Evolutionary conservation across 805 yeast species (phyloP), one percentile per base, ranked within the genome.

Genomic region (Kuraishia hungarica): DNA sequence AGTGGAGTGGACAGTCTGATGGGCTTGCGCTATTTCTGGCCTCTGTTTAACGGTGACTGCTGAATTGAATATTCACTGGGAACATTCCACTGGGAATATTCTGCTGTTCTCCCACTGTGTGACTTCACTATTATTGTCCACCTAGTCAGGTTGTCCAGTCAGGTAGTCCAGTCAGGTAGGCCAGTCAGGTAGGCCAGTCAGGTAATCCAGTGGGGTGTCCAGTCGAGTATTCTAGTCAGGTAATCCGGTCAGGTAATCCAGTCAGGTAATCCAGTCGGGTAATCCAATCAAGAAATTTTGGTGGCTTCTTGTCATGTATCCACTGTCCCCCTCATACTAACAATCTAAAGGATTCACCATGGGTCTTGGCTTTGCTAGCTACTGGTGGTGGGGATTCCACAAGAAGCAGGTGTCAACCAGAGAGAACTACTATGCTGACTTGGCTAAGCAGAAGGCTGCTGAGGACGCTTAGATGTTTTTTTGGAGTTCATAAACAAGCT

Each of bases 381-480:
- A 78, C 74, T 91, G 93, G 94, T 87, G 96, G 89, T 83, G 84
- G 81, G 88, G 82, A 28, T 77, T 73, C 82, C 97, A 92, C 86
- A 84, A 81, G 77, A 81, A 84, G 43, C 63, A 77, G 58, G 87
- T 89, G 56, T 79, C 78, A 62, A 79, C 75, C 67, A 88, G 97
- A 81, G 97, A 92, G 72, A 84, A 81, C 56, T 90, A 83, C 82
- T 92, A 92, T 75, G 83, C 86, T 59, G 77, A 83, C 64, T 75
- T 87, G 70, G 93, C 91, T 63, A 84, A 84, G 69, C 78, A 84
- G 74, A 86, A 87, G 79, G 80, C 79, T 62, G 76, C 79, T 58
- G 85, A 81, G 68, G 83, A 79, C 13, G 69, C 61, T 39, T 55
- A 49, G 48, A 23, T 24, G n/a, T n/a, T n/a, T n/a, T n/a, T n/a